phyloP scores from a whole-genome alignment of 73 alveolate species.

The Paramecium sonneborni region DNA sequence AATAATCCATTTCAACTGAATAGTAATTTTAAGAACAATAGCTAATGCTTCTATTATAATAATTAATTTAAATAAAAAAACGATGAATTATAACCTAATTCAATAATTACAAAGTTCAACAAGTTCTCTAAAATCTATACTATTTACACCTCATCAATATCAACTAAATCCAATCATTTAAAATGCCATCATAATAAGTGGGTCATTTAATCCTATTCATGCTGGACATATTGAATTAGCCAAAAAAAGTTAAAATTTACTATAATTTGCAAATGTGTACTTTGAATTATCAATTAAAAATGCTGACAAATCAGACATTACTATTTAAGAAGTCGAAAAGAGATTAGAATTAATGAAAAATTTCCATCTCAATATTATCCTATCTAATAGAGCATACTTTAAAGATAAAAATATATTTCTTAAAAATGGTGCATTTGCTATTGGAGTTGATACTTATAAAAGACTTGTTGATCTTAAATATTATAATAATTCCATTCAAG shows the following conservation, averaged over 20 bases:
- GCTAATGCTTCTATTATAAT: not conserved
- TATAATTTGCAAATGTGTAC: not conserved
- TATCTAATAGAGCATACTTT: constrained; percentile 23
- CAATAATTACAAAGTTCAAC: not conserved
- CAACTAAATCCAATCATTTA: constrained; percentile 2
- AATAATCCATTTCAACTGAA: not conserved
- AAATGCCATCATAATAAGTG: constrained; percentile 31
- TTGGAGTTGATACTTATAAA: constrained; percentile 28
- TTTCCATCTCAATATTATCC: not conserved
- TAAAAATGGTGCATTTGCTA: constrained; percentile 31
- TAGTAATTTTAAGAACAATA: not conserved
- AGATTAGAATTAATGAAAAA: constrained; percentile 25
- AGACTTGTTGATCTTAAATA: constrained; percentile 17
- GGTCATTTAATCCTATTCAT: constrained; percentile 47
- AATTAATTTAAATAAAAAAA: not conserved
- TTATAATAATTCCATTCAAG: not conserved
- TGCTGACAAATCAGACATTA: not conserved
- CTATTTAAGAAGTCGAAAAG: not conserved
- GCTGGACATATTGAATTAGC: constrained; percentile 30
- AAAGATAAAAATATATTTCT: constrained; percentile 29
- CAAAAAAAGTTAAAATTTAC: not conserved
- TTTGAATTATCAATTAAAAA: constrained; percentile 2
- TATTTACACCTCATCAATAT: not conserved
- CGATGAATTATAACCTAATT: not conserved
- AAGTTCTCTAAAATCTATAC: not conserved